Percentiles rank a stretch among this genome's conserved stretches.
Evolutionary conservation across 306 rosid species (phyloP).

Genomic region (Cucumis hystrix): DNA sequence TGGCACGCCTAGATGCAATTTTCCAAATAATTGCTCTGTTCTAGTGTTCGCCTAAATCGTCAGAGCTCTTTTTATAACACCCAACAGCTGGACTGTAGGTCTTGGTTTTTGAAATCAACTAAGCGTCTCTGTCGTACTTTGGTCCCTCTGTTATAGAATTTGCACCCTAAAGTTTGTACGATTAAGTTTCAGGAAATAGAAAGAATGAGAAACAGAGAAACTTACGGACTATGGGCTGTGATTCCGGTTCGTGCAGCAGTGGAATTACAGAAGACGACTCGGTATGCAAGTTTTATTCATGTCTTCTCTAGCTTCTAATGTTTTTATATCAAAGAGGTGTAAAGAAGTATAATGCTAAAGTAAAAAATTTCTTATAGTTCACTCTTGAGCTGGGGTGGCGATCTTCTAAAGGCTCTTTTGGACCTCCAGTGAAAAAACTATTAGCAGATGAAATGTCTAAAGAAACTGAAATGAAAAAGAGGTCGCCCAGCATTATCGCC

Average conservation of each 20-base stretch:
- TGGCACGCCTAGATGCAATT: not conserved
- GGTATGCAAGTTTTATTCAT: conserved; percentile 26
- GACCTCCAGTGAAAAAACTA: conserved; percentile 72
- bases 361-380: conserved; percentile 29
- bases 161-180: conserved; percentile 14
- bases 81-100: not conserved
- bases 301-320: not conserved
- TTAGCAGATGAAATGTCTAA: conserved; percentile 68
- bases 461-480: conserved; percentile 48
- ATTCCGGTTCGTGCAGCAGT: conserved; percentile 45
- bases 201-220: conserved; percentile 26
- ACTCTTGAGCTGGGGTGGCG: conserved; percentile 45
- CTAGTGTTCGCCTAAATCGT: not conserved
- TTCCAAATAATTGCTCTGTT: not conserved
- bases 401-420: conserved; percentile 46
- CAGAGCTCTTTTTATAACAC: not conserved
- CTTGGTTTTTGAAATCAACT: not conserved
- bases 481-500: conserved; percentile 63
- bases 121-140: not conserved
- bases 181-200: conserved; percentile 37
- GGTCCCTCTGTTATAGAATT: not conserved
- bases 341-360: not conserved
- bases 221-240: conserved; percentile 31
- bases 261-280: conserved; percentile 37
- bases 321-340: not conserved